phyloP scores from a whole-genome alignment of 768 basidiomycete genomes.

The Leucosporidium yakuticum region DNA sequence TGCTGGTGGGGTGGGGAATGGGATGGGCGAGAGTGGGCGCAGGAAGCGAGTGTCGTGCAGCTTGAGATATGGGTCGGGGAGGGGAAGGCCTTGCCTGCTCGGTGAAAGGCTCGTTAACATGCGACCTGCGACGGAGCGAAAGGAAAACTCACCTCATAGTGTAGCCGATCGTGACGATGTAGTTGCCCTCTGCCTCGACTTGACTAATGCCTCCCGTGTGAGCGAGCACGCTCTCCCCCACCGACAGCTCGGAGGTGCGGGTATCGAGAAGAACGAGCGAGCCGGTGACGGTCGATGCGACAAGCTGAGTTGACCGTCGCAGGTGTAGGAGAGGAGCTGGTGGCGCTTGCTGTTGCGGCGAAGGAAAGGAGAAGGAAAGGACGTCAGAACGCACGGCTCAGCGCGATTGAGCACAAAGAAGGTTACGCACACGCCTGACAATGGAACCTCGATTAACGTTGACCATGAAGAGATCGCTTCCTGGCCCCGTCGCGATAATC shows the following conservation, averaged over 20 bases:
- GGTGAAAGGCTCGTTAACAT: not conserved
- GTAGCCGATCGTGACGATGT: slow-evolving; percentile 79
- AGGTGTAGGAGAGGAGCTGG: slow-evolving; percentile 25
- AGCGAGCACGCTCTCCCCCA: slow-evolving; percentile 61
- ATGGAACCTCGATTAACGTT: slow-evolving; percentile 67
- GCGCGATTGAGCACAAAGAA: slow-evolving; percentile 53
- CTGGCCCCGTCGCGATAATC: slow-evolving; percentile 53
- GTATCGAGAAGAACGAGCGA: slow-evolving; percentile 62
- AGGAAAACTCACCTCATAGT: slow-evolving; percentile 61
- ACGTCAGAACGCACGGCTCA: slow-evolving; percentile 58
- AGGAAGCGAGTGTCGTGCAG: slow-evolving; percentile 82
- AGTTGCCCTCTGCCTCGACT: slow-evolving; percentile 69
- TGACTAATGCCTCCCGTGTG: slow-evolving; percentile 78
- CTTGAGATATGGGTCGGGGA: slow-evolving; percentile 87
- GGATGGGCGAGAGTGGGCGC: slow-evolving; percentile 72
- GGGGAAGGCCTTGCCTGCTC: slow-evolving; percentile 72
- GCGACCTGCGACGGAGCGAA: not conserved
- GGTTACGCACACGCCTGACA: slow-evolving; percentile 51
- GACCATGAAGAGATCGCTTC: slow-evolving; percentile 60
- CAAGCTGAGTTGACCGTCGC: slow-evolving; percentile 27
- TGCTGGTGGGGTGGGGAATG: slow-evolving; percentile 78
- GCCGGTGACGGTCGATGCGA: slow-evolving; percentile 32
- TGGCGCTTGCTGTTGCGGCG: slow-evolving; percentile 21
- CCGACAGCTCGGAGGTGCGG: slow-evolving; percentile 52
- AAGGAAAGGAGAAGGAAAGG: slow-evolving; percentile 17